Evolutionary conservation across 2,329 filamentous ascomycete species (phyloP), one percentile per base, ranked within the genome.

Genomic region (Fusarium decemcellulare): DNA sequence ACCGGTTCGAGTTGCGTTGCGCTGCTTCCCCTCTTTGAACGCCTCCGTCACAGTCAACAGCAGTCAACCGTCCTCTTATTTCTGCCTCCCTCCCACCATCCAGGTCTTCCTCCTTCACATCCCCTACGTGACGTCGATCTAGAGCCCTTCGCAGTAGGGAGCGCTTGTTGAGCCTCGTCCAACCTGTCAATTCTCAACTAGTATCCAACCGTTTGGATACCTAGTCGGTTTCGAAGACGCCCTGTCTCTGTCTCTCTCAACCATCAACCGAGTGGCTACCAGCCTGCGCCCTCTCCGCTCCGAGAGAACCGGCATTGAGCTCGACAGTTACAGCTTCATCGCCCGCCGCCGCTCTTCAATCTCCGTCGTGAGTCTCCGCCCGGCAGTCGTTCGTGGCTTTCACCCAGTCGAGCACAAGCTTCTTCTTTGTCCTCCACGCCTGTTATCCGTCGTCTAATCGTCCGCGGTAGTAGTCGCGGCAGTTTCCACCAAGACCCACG

Each of bases 31-130:
- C 51, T 27, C 37, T 54, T n/a, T 40, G 32, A 29, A 40, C 39
- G 37, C 29, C 16, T 32, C 51, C 29, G 23, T 43, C 37, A 42
- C 37, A 43, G 23, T 23, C 23, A 23, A 23, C 23, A 29, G 15
- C 27, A 23, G 8, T 43, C 53, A 36, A 27, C 30, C 59, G 46
- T 46, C 51, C 61, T 62, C 64, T 67, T 53, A 70, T 63, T 48
- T 59, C 67, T 60, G 32, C 62, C 54, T 63, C 58, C 61, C 67
- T 67, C 66, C 62, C 62, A 67, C 52, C 66, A 56, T 69, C 66
- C 42, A 44, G 32, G 30, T 56, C 30, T 54, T 60, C 56, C 40
- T 55, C 53, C 54, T 67, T 54, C 62, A 47, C 65, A 30, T 61
- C 57, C 48, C 42, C 40, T 46, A 46, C 48, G 58, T 70, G 60